Evolutionary conservation across 768 basidiomycete genomes (phyloP).

Genomic region (Russula lepida): DNA sequence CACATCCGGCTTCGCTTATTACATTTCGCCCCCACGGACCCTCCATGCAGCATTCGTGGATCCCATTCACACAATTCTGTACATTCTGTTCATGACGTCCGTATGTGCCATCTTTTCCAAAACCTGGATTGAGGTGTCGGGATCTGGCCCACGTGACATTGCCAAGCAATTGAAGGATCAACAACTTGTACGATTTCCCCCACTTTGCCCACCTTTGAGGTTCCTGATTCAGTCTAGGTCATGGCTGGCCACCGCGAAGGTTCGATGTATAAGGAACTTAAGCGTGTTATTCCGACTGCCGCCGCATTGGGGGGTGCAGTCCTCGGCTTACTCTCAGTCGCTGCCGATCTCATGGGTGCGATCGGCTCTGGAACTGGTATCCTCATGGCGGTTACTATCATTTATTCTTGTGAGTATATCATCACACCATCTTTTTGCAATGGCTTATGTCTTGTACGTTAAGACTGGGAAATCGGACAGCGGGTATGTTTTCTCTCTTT

Average conservation of each 20-base stretch:
- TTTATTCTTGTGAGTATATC: slow-evolving; percentile 54
- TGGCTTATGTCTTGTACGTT: neutral
- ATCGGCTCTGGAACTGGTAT: slow-evolving; percentile 95
- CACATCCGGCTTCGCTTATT: slow-evolving; percentile 88
- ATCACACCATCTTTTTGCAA: neutral
- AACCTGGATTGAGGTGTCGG: slow-evolving; percentile 99
- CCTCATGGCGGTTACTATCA: slow-evolving; percentile 95
- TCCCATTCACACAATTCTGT: slow-evolving; percentile 87
- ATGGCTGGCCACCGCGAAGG: slow-evolving; percentile 89
- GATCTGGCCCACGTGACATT: slow-evolving; percentile 89
- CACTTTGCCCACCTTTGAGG: neutral
- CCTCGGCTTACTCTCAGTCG: slow-evolving; percentile 82
- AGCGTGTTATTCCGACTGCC: slow-evolving; percentile 94
- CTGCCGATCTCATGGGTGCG: slow-evolving; percentile 92
- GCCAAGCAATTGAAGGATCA: slow-evolving; percentile 99
- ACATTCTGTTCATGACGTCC: slow-evolving; percentile 86
- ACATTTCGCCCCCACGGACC: slow-evolving; percentile 97
- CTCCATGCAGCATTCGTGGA: slow-evolving; percentile 81
- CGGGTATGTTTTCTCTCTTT: slow-evolving; percentile 32
- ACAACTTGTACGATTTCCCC: slow-evolving; percentile 58
- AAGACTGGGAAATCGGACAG: slow-evolving; percentile 95
- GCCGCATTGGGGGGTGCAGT: slow-evolving; percentile 98
- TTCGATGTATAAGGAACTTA: slow-evolving; percentile 98
- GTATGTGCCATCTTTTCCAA: slow-evolving; percentile 98
- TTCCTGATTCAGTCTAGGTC: slow-evolving; percentile 35